A percentile compares a stretch with the other conserved stretches of the same genome.
Evolutionary conservation across 1,284 basidiomycete genomes (phyloP).

Genomic region (Sporisorium scitamineum): DNA sequence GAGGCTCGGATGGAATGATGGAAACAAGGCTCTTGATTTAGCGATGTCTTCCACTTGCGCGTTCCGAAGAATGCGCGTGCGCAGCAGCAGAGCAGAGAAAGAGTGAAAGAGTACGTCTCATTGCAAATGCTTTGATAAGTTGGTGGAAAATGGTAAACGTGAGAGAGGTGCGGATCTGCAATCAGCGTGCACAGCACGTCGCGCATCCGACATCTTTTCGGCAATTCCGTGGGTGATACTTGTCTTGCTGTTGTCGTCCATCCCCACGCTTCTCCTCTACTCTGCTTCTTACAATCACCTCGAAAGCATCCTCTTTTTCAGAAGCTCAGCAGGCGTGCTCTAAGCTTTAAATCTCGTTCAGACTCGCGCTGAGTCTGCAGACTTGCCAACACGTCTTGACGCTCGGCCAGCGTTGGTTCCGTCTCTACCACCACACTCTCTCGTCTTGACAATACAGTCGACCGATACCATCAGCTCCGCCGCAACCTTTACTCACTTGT

Average conservation of each 20-base stretch:
- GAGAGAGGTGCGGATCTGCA: slow-evolving; percentile 2
- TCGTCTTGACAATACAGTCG: not conserved
- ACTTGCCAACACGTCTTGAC: not conserved
- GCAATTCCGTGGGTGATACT: not conserved
- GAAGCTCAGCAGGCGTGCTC: not conserved
- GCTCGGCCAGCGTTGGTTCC: not conserved
- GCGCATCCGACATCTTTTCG: slow-evolving; percentile 9
- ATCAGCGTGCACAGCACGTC: slow-evolving; percentile 12
- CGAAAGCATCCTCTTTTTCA: not conserved
- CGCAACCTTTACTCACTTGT: not conserved
- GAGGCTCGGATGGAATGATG: slow-evolving; percentile 1
- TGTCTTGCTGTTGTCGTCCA: not conserved
- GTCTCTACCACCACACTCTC: slow-evolving; percentile 1
- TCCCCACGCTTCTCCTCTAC: not conserved
- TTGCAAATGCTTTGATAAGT: slow-evolving; percentile 15
- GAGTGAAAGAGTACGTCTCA: slow-evolving; percentile 6
- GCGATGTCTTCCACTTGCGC: slow-evolving; percentile 2
- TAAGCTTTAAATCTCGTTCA: too few relatives aligned
- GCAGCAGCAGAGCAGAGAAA: slow-evolving; percentile 2
- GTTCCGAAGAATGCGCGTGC: slow-evolving; percentile 21
- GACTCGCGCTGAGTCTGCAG: not conserved
- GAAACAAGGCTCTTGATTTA: not conserved
- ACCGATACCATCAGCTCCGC: not conserved
- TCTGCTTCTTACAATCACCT: not conserved
- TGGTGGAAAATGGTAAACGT: not conserved